Base-by-base conservation (phyloP, 805 yeast genomes). In the Candida koratica region DNA sequence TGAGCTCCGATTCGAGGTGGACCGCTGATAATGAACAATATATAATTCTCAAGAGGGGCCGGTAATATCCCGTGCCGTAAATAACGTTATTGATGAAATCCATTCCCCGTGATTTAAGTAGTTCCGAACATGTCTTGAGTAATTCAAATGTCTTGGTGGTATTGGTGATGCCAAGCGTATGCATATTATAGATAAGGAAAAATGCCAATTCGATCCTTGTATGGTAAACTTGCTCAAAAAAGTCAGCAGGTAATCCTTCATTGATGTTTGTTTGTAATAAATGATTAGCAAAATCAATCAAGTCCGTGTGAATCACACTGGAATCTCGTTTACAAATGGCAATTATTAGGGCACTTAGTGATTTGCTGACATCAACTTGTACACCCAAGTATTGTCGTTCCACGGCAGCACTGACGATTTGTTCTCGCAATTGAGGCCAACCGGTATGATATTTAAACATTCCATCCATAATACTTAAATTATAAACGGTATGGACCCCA, bases 271-370 rank as follows among this genome's bases (percentile, higher is more conserved):
- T 60, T 34, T 62, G 61, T 25, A 88, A 58, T n/a, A 86, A 59
- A 18, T 66, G 58, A 6, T 67, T 51, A 0, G 77, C 78, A 17
- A 66, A 51, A 2, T 46, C 46, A 18, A 61, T 45, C 34, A 47
- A 48, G 10, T 37, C 38, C 9, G 35, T 42, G 6, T 43, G 16
- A 18, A 64, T 43, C 30, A 69, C 51, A 29, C 69, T 50, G 6
- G 57, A 57, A 45, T 61, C 65, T 29, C 61, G 65, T 42, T 77
- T 72, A 40, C 83, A 71, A 48, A 64, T 80, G 0, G 90, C 75
- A 0, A 90, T 79, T 15, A 86, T 43, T 22, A 88, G 62, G 1
- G 93, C 87, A 33, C 90, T 88, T 73, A 85, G 78, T 0, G 94
- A 73, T 47, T 81, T 81, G 3, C 86, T 82, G 14, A 84, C 73